Evolutionary conservation across 495 filamentous ascomycete genomes (phyloP).

Genomic region (Filosporella fistucella): DNA sequence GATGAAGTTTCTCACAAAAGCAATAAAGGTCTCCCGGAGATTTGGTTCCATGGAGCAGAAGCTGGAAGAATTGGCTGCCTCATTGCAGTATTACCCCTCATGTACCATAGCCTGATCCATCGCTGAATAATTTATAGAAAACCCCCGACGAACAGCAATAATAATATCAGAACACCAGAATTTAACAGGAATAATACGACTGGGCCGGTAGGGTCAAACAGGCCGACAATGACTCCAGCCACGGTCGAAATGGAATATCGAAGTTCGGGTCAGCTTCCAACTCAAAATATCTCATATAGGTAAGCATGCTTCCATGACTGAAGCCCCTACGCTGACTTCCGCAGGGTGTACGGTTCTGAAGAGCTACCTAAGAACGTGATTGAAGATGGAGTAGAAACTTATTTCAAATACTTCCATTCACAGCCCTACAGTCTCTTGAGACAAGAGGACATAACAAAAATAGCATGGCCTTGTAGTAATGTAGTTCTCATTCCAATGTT

Average conservation of each 20-base stretch:
- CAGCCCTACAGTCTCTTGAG: constrained; percentile 8
- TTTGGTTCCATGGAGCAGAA: constrained; percentile 10
- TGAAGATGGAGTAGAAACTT: constrained; percentile 5
- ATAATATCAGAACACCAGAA: no score
- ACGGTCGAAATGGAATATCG: no score
- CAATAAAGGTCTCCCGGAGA: constrained; percentile 1
- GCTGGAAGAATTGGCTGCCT: constrained; percentile 6
- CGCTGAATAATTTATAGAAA: no score
- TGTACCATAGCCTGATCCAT: background rate
- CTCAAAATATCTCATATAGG: no score
- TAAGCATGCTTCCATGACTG: no score
- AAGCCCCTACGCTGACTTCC: background rate
- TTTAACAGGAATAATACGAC: no score
- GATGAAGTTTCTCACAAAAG: background rate
- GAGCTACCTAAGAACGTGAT: background rate
- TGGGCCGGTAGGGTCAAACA: no score
- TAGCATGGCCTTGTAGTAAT: background rate
- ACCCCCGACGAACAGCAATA: no score
- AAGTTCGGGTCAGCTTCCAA: no score
- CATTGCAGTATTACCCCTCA: background rate
- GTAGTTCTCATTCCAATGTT: constrained; percentile 10
- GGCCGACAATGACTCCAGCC: no score
- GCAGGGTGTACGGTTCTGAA: background rate
- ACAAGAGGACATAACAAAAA: background rate
- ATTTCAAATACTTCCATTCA: constrained; percentile 10